These are phyloP conservation scores for Thyridium curvatum DNA, from an alignment of 2,329 filamentous ascomycete genomes.

Conservation along the genomic window DNA sequence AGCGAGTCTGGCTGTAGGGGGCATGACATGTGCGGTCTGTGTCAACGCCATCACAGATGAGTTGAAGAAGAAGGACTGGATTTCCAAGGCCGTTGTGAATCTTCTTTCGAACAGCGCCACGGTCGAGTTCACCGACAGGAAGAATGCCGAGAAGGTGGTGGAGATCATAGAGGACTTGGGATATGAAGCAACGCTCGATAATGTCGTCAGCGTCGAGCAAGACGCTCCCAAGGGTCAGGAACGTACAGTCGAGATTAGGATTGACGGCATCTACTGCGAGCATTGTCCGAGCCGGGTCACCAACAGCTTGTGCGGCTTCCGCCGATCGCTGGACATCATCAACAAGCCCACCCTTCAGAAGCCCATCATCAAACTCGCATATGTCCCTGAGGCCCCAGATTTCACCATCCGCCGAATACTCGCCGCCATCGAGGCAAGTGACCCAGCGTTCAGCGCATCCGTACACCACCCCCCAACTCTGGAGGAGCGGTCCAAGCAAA, in stretches of 20 bases:
- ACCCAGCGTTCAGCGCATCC: constrained; percentile 59
- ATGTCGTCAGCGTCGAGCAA: constrained; percentile 30
- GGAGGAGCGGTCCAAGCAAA: constrained; percentile 71
- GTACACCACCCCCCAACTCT: constrained; percentile 77
- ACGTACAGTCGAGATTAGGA: constrained; percentile 56
- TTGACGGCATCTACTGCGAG: constrained; percentile 70
- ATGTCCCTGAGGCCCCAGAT: constrained; percentile 58
- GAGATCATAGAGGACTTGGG: constrained; percentile 56
- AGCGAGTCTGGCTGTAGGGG: constrained; percentile 54
- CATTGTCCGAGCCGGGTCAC: constrained; percentile 59
- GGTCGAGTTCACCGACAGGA: constrained; percentile 45
- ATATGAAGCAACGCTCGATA: constrained; percentile 57
- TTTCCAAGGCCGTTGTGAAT: constrained; percentile 54
- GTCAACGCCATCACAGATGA: constrained; percentile 55
- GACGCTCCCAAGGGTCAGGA: constrained; percentile 20
- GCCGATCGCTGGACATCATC: constrained; percentile 43
- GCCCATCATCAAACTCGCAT: constrained; percentile 65
- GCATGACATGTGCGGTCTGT: constrained; percentile 71
- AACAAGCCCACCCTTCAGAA: constrained; percentile 49
- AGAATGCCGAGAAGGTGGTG: constrained; percentile 40
- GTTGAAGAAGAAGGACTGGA: constrained; percentile 50
- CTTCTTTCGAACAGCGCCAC: constrained; percentile 62
- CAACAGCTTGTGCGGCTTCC: constrained; percentile 46
- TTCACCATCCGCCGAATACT: constrained; percentile 76
- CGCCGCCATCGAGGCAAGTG: constrained; percentile 56